Evolutionary conservation across 2,329 filamentous ascomycete species (phyloP), one percentile per base, ranked within the genome.

Genomic region (Colletotrichum ledebouriae): DNA sequence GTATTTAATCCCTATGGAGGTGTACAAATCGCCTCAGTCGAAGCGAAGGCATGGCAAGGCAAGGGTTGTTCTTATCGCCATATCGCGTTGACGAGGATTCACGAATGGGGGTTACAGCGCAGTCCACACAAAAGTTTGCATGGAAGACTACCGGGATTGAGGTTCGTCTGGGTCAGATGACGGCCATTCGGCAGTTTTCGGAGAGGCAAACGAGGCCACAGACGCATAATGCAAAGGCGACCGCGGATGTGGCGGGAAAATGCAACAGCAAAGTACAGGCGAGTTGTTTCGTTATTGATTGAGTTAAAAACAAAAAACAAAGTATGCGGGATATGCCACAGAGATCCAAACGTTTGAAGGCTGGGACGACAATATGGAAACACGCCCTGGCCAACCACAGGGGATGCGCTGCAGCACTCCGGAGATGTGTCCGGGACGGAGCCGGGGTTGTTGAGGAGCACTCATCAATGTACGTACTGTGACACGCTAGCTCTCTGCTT

Each of bases 391-490:
- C 20, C 55, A 46, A 53, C 29, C 29, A 42, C 47, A 39, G 55
- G 59, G 64, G 17, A 15, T 20, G 29, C 29, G 49, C 53, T 64
- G 65, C 60, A 64, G 49, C 29, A 33, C 15, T 57, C 50, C 63
- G 63, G 50, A 67, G 58, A 34, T 56, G 34, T 62, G n/a, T 63
- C 59, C 63, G 63, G 63, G 49, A 56, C 41, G 58, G 63, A 56
- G 58, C 63, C 58, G 39, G 39, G 20, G 46, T n/a, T n/a, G 10
- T 46, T 58, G 58, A 44, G 46, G 49, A 50, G 41, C 53, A 59
- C 13, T n/a, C 15, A 41, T n/a, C 15, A 41, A 29, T 29, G 42
- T 44, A 52, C 22, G 33, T 50, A 34, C 29, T 53, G 49, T 9
- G 9, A 33, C 13, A 11, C 34, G 37, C 20, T 22, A 22, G 37